These are phyloP conservation scores for Ottelia alismoides DNA, from an alignment of 106 monocot species.

Conservation along the genomic window DNA sequence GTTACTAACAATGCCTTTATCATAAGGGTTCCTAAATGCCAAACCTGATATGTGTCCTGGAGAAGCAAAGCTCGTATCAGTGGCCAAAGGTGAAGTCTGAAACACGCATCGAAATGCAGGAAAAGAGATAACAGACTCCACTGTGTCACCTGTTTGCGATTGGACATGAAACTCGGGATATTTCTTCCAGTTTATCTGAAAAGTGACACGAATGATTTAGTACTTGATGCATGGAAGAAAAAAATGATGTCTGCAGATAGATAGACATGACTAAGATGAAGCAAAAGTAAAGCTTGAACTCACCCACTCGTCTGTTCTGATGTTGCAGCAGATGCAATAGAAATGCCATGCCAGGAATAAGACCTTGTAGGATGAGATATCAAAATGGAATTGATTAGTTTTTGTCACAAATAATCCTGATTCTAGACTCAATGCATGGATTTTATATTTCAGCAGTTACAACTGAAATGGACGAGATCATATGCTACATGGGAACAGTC, in stretches of 20 bases:
- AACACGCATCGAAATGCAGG: not conserved
- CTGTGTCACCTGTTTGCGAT: constrained; percentile 32
- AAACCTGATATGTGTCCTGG: constrained; percentile 21
- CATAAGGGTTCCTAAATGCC: constrained; percentile 66
- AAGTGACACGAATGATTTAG: no score
- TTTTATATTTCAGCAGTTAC: no score
- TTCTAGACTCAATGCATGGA: no score
- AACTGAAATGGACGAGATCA: no score
- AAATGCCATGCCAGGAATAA: constrained; percentile 81
- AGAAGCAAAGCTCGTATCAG: not conserved
- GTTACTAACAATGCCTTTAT: constrained; percentile 56
- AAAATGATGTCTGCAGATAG: no score
- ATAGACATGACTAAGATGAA: no score
- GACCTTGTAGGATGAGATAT: no score
- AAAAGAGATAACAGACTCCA: not conserved
- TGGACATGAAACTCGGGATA: constrained; percentile 74
- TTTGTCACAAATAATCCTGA: no score
- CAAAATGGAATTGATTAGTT: no score
- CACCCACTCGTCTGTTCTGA: constrained; percentile 94
- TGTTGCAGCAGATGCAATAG: constrained; percentile 81
- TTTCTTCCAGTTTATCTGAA: constrained; percentile 87
- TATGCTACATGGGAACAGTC: no score
- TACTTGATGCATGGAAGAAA: no score
- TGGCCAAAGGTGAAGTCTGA: not conserved
- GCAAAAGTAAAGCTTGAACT: constrained; percentile 2